These are phyloP conservation scores for Middelhovenomyces tepae DNA, from an alignment of 805 yeast species.

Conservation along the genomic window DNA sequence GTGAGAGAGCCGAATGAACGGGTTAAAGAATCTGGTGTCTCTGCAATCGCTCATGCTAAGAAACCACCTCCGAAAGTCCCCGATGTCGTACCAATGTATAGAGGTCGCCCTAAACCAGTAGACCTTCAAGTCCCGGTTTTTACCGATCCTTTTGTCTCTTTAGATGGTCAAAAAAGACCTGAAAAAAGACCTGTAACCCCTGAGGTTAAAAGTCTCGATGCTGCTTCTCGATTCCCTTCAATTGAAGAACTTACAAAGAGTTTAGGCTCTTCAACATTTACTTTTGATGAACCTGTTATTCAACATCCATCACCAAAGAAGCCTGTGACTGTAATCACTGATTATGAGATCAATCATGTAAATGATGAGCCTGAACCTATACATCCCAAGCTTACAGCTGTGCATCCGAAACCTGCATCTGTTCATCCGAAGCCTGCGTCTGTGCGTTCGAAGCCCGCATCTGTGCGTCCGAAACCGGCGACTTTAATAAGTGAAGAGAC, in stretches of 20 bases:
- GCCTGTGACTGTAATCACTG: background rate
- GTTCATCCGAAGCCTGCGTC: too few relatives aligned
- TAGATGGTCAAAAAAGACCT: slow-evolving; percentile 5
- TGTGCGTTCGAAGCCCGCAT: too few relatives aligned
- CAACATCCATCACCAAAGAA: background rate
- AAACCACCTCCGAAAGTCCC: slow-evolving; percentile 11
- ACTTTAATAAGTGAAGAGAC: too few relatives aligned
- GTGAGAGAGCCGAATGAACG: too few relatives aligned
- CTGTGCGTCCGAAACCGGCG: too few relatives aligned
- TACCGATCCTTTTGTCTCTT: slow-evolving; percentile 14
- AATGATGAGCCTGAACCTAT: too few relatives aligned
- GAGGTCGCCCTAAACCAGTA: slow-evolving; percentile 17
- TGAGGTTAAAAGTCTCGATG: slow-evolving; percentile 14
- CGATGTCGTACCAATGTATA: slow-evolving; percentile 19
- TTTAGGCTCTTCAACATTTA: slow-evolving; percentile 13
- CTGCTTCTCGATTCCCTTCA: slow-evolving; percentile 24
- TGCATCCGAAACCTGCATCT: slow-evolving; percentile 1
- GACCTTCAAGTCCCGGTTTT: slow-evolving; percentile 5
- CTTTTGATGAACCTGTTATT: slow-evolving; percentile 6
- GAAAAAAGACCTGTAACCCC: slow-evolving; percentile 4
- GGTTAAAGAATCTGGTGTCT: too few relatives aligned
- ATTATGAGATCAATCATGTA: too few relatives aligned
- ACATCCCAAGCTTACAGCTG: too few relatives aligned
- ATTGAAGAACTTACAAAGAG: slow-evolving; percentile 25
- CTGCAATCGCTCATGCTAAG: too few relatives aligned